Evolutionary conservation across 2,329 filamentous ascomycete genomes (phyloP).

Genomic region (Penicillium sp.): DNA sequence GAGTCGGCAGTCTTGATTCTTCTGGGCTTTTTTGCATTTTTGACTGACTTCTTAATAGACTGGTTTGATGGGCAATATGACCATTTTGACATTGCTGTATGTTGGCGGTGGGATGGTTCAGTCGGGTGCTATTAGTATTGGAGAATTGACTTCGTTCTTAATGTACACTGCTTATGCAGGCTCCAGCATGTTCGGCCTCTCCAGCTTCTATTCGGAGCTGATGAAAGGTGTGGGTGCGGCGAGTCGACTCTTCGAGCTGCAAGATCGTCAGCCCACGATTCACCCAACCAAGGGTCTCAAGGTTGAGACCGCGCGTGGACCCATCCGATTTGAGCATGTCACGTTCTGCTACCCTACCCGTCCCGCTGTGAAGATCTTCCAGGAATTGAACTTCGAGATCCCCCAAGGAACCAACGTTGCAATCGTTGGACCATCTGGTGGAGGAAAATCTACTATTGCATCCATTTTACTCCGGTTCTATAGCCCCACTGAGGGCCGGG

Average conservation of each 20-base stretch:
- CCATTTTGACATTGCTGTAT: constrained; percentile 84
- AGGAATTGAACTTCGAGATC: constrained; percentile 83
- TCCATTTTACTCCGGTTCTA: constrained; percentile 93
- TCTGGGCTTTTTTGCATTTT: not conserved
- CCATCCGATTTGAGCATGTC: constrained; percentile 84
- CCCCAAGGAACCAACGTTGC: constrained; percentile 92
- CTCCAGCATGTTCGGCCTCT: constrained; percentile 88
- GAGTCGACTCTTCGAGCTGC: constrained; percentile 91
- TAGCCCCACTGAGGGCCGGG: constrained; percentile 71
- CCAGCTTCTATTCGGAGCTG: constrained; percentile 93
- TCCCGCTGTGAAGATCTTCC: constrained; percentile 88
- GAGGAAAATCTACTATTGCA: constrained; percentile 93
- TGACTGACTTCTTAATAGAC: constrained; percentile 56
- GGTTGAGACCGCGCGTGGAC: constrained; percentile 80
- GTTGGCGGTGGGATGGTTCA: constrained; percentile 90
- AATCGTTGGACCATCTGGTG: constrained; percentile 92
- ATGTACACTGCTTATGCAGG: constrained; percentile 93
- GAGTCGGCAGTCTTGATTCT: constrained; percentile 22
- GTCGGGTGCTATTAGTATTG: constrained; percentile 79
- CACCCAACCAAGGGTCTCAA: constrained; percentile 78
- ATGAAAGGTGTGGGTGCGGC: constrained; percentile 99
- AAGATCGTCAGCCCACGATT: constrained; percentile 84
- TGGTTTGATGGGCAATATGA: constrained; percentile 94
- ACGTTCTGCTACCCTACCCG: constrained; percentile 90
- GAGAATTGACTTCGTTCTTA: constrained; percentile 92